Evolutionary conservation across 2,329 filamentous ascomycete genomes (phyloP).

Genomic region (Aspergillus clavatus): DNA sequence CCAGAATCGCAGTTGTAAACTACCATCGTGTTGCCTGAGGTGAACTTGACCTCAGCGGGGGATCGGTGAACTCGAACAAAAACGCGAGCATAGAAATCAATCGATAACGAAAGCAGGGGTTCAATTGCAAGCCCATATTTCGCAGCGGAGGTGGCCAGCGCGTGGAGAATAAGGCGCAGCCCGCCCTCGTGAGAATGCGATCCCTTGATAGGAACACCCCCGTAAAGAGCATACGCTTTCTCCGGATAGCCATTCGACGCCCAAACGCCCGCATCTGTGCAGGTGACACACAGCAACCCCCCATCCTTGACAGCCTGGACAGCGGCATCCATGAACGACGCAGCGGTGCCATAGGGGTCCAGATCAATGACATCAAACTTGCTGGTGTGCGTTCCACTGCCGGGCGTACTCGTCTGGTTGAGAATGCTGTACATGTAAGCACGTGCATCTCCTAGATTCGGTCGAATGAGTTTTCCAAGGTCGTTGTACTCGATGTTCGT

Average conservation of each 20-base stretch:
- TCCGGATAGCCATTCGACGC: slow-evolving; percentile 91
- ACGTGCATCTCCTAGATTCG: slow-evolving; percentile 76
- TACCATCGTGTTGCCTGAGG: slow-evolving; percentile 86
- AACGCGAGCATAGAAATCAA: slow-evolving; percentile 89
- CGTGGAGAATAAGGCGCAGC: slow-evolving; percentile 77
- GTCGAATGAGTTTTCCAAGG: slow-evolving; percentile 64
- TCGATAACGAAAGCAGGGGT: slow-evolving; percentile 84
- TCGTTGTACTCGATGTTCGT: slow-evolving; percentile 81
- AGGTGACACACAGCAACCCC: slow-evolving; percentile 88
- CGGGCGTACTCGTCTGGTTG: slow-evolving; percentile 39
- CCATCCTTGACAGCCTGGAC: slow-evolving; percentile 83
- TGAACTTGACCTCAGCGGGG: slow-evolving; percentile 81
- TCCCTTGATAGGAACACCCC: slow-evolving; percentile 81
- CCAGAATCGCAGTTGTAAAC: slow-evolving; percentile 87
- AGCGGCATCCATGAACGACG: slow-evolving; percentile 85
- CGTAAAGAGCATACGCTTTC: slow-evolving; percentile 91
- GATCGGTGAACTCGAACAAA: slow-evolving; percentile 80
- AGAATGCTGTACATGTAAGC: slow-evolving; percentile 81
- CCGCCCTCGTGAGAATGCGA: slow-evolving; percentile 84
- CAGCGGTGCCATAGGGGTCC: slow-evolving; percentile 91
- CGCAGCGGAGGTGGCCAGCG: slow-evolving; percentile 72
- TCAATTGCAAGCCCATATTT: slow-evolving; percentile 85
- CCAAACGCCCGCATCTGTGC: slow-evolving; percentile 93
- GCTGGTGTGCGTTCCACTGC: slow-evolving; percentile 35
- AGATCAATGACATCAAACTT: slow-evolving; percentile 93